Percentiles rank a stretch among this genome's conserved stretches.
Conservation (phyloP, 2,329 filamentous ascomycete genomes). For the Trichoderma sp. region DNA sequence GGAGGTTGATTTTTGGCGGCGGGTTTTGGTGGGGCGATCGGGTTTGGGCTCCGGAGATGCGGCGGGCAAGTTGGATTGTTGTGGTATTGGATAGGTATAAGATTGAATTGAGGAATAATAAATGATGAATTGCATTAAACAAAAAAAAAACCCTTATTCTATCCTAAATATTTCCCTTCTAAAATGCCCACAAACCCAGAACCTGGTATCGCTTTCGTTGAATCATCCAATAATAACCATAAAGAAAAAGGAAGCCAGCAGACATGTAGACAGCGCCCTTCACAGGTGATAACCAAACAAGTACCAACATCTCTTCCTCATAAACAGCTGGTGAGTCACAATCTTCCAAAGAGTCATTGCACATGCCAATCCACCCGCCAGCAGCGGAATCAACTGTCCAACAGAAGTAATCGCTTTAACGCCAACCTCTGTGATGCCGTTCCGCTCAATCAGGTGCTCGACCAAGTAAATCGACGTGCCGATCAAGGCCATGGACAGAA, state of each 20-base stretch:
- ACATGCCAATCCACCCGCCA: constrained; percentile 25
- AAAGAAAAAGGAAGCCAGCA: background rate
- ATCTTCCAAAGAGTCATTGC: constrained; percentile 25
- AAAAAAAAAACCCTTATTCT: background rate
- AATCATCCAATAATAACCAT: background rate
- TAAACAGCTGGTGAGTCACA: constrained; percentile 22
- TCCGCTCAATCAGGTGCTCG: constrained; percentile 26
- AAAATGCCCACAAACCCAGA: background rate
- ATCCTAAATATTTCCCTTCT: no score
- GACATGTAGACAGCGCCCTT: background rate
- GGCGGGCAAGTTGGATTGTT: background rate
- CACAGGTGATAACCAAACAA: constrained; percentile 26
- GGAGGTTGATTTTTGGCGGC: constrained; percentile 10
- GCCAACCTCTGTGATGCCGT: constrained; percentile 23
- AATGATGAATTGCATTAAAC: background rate
- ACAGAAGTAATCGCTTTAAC: constrained; percentile 20
- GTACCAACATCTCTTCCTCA: constrained; percentile 24
- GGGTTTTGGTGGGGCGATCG: constrained; percentile 10
- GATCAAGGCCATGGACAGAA: constrained; percentile 24
- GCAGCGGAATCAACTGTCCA: constrained; percentile 28
- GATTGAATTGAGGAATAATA: background rate
- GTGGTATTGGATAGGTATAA: background rate
- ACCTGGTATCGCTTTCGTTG: background rate
- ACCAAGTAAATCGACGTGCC: constrained; percentile 23
- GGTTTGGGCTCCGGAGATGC: background rate